Conservation (phyloP, 148 eudicot genomes). For the Amaranthus hypochondriacus region DNA sequence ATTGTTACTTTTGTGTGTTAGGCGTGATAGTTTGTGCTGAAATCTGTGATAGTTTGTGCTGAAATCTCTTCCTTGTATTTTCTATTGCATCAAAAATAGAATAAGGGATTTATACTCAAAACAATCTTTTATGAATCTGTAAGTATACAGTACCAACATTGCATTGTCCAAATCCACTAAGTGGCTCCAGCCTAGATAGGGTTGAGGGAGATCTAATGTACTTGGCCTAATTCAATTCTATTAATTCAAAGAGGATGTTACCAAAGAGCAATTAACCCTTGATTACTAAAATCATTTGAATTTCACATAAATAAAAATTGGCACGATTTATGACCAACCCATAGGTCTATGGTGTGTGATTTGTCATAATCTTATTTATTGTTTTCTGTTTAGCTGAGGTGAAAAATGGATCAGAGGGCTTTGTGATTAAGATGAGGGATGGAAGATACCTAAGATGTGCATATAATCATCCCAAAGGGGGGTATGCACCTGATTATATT, state of each 20-base stretch:
- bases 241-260: too few relatives aligned
- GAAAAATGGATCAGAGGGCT: slow-evolving; percentile 78
- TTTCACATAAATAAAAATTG: too few relatives aligned
- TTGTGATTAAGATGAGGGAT: slow-evolving; percentile 80
- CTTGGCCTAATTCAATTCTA: too few relatives aligned
- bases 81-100: background rate
- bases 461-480: slow-evolving; percentile 73
- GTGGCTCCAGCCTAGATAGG: too few relatives aligned
- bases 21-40: background rate
- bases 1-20: background rate
- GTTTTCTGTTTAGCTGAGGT: slow-evolving; percentile 60
- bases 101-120: too few relatives aligned
- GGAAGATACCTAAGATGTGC: slow-evolving; percentile 80
- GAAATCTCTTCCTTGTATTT: background rate
- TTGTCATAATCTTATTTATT: background rate
- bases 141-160: too few relatives aligned
- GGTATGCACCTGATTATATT: slow-evolving; percentile 76
- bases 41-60: background rate
- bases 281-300: too few relatives aligned
- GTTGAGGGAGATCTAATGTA: too few relatives aligned
- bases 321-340: background rate
- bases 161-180: too few relatives aligned
- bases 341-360: background rate
- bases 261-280: too few relatives aligned
- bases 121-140: too few relatives aligned